Evolutionary conservation across 2,329 filamentous ascomycete species (phyloP).

Genomic region (Colletotrichum sp.): DNA sequence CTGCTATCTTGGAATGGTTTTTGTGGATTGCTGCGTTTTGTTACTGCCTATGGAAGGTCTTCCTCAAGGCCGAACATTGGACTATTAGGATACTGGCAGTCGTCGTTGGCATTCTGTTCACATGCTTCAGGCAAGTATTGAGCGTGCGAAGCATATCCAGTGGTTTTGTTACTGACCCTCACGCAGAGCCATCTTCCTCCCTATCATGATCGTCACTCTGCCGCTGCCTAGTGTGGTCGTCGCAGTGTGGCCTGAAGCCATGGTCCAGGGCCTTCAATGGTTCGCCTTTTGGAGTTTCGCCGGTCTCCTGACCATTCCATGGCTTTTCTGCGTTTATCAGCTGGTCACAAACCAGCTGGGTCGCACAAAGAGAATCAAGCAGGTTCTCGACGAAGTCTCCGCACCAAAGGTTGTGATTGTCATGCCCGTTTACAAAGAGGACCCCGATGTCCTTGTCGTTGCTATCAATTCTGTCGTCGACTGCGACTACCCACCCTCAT

Average conservation of each 20-base stretch:
- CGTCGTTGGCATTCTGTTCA: conserved; percentile 73
- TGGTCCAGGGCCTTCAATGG: conserved; percentile 83
- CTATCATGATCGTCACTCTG: conserved; percentile 92
- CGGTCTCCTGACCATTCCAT: conserved; percentile 82
- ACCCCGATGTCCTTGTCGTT: conserved; percentile 80
- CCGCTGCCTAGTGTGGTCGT: conserved; percentile 78
- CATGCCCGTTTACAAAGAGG: conserved; percentile 96
- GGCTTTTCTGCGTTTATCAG: conserved; percentile 92
- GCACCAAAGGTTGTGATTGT: conserved; percentile 95
- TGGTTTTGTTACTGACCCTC: background rate
- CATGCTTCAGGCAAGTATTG: background rate
- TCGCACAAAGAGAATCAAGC: conserved; percentile 79
- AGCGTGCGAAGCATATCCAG: background rate
- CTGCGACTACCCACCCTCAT: conserved; percentile 90
- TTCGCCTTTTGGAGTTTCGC: conserved; percentile 96
- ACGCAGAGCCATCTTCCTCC: conserved; percentile 77
- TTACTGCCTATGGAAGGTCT: conserved; percentile 90
- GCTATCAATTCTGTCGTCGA: conserved; percentile 92
- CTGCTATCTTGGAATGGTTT: conserved; percentile 90
- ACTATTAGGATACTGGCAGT: conserved; percentile 80
- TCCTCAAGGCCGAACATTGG: conserved; percentile 86
- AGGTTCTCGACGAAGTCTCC: conserved; percentile 80
- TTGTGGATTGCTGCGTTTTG: conserved; percentile 93
- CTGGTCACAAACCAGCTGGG: conserved; percentile 87
- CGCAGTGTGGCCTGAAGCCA: conserved; percentile 69